Base-by-base conservation (phyloP, 2,329 filamentous ascomycete genomes). In the Monilinia fructicola region DNA sequence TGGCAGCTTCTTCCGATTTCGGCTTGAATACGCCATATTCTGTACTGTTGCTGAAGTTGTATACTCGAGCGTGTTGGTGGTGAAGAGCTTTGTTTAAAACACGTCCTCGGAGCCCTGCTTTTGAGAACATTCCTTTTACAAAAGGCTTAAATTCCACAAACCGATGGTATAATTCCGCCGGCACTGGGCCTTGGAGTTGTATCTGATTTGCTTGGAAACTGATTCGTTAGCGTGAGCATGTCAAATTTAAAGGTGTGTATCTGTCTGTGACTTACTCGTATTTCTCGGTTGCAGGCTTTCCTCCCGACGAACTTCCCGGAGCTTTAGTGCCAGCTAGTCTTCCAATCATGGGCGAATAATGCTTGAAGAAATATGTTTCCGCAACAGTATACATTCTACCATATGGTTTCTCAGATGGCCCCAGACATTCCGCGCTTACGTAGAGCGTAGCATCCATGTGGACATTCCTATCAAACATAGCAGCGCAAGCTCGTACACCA, bases 171-270 rank as follows among this genome's bases (percentile, higher is more conserved):
- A 98, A 82, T 69, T 87, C 82, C 2, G 86, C 81, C 0, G 94
- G 93, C 0, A 95, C 89, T 0, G 94, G 94, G 0, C 94, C 94
- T 55, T 85, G 83, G 10, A 98, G 84, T 76, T 97, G 94, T 74
- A 97, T 88, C 77, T 97, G 90, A 76, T 92, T 93, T 50, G 94
- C 91, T 82, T 97, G 93, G 78, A 98, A 98, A 78, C 91, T 93
- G 73, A 21, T 5, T 48, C 55, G 67, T 75, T 67, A 74, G 60
- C 35, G 67, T 74, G 67, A 75, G 60, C 35, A 42, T 18, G 12
- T 35, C 54, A 12, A 38, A 23, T 28, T 46, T 16, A 3, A 18
- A n/a, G 42, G 35, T 40, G 14, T n/a, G 10, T 42, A 6, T 44
- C 5, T 31, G 40, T 42, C 40, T 18, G 40, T 42, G 5, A 80